These are phyloP conservation scores for Lepidium sativum DNA, from an alignment of 345 rosid species.

Conservation along the genomic window DNA sequence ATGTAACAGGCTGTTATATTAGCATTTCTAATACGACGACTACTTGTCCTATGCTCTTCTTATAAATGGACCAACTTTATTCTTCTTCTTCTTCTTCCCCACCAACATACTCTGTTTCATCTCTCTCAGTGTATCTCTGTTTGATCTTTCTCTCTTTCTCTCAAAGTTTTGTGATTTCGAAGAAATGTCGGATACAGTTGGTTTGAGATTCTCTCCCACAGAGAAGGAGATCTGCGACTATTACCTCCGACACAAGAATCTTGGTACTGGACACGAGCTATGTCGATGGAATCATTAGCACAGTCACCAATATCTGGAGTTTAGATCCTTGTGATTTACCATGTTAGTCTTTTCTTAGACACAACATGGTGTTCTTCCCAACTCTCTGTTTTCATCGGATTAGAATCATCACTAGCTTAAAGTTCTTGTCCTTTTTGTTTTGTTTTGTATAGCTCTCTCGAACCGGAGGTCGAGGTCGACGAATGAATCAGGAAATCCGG, in stretches of 20 bases:
- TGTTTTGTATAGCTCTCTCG: too few relatives aligned
- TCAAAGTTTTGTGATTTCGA: too few relatives aligned
- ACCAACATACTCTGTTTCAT: too few relatives aligned
- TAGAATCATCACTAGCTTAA: background rate
- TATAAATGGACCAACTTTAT: too few relatives aligned
- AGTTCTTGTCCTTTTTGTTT: too few relatives aligned
- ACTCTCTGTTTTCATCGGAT: background rate
- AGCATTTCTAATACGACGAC: too few relatives aligned
- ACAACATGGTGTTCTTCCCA: too few relatives aligned
- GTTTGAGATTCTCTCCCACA: conserved; percentile 39
- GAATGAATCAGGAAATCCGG: background rate
- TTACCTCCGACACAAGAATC: conserved; percentile 29
- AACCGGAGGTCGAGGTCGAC: background rate
- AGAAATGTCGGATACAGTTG: conserved; percentile 11
- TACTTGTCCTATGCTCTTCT: too few relatives aligned
- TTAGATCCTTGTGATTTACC: conserved; percentile 38
- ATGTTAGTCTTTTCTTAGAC: background rate
- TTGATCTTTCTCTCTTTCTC: too few relatives aligned
- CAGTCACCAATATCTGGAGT: conserved; percentile 28
- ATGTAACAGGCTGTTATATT: too few relatives aligned
- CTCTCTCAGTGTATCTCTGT: too few relatives aligned
- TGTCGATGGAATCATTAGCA: conserved; percentile 19
- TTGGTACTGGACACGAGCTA: background rate
- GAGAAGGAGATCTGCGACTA: conserved; percentile 34
- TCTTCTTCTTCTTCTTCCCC: too few relatives aligned